Evolutionary conservation across 345 rosid species (phyloP).

Genomic region (Psidium guajava): DNA sequence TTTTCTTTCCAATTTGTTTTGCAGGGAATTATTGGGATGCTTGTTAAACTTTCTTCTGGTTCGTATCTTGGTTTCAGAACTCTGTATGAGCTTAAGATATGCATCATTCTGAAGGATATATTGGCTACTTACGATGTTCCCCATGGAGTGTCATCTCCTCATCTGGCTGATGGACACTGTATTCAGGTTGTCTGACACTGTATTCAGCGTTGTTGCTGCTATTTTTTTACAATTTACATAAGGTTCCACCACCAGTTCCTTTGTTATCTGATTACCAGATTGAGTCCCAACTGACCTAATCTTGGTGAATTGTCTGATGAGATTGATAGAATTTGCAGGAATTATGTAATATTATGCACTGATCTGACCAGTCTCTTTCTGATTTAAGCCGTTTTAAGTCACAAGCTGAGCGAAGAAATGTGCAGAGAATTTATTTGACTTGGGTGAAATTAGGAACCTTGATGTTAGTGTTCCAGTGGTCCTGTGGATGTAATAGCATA

Average conservation of each 20-base stretch:
- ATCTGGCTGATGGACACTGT: constrained; percentile 44
- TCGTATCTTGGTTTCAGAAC: constrained; percentile 62
- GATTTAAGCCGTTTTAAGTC: not conserved
- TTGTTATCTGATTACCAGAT: not conserved
- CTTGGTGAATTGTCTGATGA: not conserved
- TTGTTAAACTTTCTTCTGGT: constrained; percentile 65
- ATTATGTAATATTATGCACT: not conserved
- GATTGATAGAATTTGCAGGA: not conserved
- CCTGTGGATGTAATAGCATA: not conserved
- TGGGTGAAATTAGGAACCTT: not conserved
- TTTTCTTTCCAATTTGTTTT: not conserved
- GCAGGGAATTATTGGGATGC: constrained; percentile 86
- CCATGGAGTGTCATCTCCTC: constrained; percentile 58
- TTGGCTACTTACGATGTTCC: constrained; percentile 55
- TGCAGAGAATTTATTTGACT: not conserved
- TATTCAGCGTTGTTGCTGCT: not conserved
- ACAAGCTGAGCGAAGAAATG: not conserved
- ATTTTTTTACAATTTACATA: not conserved
- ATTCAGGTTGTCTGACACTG: constrained; percentile 38
- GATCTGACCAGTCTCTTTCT: not conserved
- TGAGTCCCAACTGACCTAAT: not conserved
- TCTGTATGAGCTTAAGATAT: constrained; percentile 71
- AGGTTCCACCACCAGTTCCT: not conserved
- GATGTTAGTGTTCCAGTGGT: not conserved
- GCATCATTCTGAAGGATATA: constrained; percentile 64